Evolutionary conservation across 768 basidiomycete species (phyloP).

Genomic region (Leccinum rimulosum): DNA sequence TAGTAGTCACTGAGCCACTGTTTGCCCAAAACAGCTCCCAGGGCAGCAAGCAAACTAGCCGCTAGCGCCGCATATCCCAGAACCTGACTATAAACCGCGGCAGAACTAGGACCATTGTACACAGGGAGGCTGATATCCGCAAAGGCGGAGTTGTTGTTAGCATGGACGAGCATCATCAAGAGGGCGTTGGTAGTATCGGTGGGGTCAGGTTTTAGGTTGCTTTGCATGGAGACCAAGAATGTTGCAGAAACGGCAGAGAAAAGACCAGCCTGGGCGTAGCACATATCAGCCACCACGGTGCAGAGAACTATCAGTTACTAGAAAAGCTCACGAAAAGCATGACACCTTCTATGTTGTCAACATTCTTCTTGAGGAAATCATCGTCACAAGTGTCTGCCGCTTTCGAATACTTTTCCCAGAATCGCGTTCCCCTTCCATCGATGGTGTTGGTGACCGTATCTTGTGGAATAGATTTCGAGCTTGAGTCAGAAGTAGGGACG

Average conservation of each 20-base stretch:
- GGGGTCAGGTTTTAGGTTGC: constrained; percentile 32
- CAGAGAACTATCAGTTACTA: neutral
- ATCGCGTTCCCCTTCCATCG: neutral
- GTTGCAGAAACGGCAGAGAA: constrained; percentile 40
- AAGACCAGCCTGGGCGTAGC: constrained; percentile 35
- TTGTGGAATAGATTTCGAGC: neutral
- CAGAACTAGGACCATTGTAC: constrained; percentile 18
- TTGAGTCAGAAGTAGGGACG: neutral
- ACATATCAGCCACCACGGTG: neutral
- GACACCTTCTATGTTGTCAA: constrained; percentile 1
- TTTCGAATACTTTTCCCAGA: constrained; percentile 1
- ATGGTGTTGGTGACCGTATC: neutral
- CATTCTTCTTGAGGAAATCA: neutral
- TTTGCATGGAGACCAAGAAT: constrained; percentile 38
- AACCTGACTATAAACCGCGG: constrained; percentile 14
- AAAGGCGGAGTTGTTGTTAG: constrained; percentile 13
- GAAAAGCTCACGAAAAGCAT: constrained; percentile 1
- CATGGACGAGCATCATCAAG: constrained; percentile 21
- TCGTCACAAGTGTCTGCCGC: constrained; percentile 1
- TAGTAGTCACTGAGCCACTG: constrained; percentile 17
- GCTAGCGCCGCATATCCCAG: constrained; percentile 22
- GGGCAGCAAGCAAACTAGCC: constrained; percentile 21
- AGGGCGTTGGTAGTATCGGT: constrained; percentile 26
- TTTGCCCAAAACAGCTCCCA: constrained; percentile 20
- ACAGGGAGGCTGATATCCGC: constrained; percentile 4